Percentiles rank a stretch among this genome's conserved stretches.
Evolutionary conservation across 2,329 filamentous ascomycete genomes (phyloP).

Genomic region (Fusarium penzigii): DNA sequence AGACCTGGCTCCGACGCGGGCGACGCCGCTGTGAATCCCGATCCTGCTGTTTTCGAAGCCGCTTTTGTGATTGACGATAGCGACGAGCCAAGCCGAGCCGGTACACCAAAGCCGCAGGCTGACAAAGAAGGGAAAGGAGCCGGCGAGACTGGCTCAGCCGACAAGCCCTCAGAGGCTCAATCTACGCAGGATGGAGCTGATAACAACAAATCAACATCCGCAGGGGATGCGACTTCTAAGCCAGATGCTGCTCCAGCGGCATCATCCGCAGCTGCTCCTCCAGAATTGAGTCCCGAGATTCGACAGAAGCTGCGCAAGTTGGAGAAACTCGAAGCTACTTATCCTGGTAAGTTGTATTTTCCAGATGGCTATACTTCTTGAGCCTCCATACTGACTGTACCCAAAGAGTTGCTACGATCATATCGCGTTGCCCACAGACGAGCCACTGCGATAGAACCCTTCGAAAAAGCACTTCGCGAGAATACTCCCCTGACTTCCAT

Average conservation of each 20-base stretch:
- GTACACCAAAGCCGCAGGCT: slow-evolving; percentile 54
- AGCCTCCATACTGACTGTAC: slow-evolving; percentile 4
- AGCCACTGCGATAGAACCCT: slow-evolving; percentile 85
- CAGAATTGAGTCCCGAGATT: slow-evolving; percentile 73
- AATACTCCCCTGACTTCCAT: slow-evolving; percentile 92
- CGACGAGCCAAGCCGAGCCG: slow-evolving; percentile 64
- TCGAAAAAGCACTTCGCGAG: slow-evolving; percentile 87
- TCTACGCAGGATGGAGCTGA: slow-evolving; percentile 14
- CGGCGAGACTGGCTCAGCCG: slow-evolving; percentile 20
- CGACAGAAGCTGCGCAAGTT: slow-evolving; percentile 76
- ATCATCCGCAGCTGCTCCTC: slow-evolving; percentile 13
- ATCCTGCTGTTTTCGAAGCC: slow-evolving; percentile 84
- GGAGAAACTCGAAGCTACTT: slow-evolving; percentile 86
- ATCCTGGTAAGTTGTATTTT: slow-evolving; percentile 63
- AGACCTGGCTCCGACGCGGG: slow-evolving; percentile 39
- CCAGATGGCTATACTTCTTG: background rate
- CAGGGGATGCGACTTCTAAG: slow-evolving; percentile 14
- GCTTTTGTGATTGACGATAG: slow-evolving; percentile 87
- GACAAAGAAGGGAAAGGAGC: slow-evolving; percentile 37
- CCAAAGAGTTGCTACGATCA: slow-evolving; percentile 75
- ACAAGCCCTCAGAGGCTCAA: slow-evolving; percentile 12
- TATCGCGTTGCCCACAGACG: slow-evolving; percentile 90
- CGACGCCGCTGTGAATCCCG: slow-evolving; percentile 58
- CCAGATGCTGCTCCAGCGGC: slow-evolving; percentile 8
- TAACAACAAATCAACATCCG: slow-evolving; percentile 23